A percentile compares a stretch with the other conserved stretches of the same genome.
Evolutionary conservation across 2,329 filamentous ascomycete genomes (phyloP).

Genomic region (Aspergillus jensenii): DNA sequence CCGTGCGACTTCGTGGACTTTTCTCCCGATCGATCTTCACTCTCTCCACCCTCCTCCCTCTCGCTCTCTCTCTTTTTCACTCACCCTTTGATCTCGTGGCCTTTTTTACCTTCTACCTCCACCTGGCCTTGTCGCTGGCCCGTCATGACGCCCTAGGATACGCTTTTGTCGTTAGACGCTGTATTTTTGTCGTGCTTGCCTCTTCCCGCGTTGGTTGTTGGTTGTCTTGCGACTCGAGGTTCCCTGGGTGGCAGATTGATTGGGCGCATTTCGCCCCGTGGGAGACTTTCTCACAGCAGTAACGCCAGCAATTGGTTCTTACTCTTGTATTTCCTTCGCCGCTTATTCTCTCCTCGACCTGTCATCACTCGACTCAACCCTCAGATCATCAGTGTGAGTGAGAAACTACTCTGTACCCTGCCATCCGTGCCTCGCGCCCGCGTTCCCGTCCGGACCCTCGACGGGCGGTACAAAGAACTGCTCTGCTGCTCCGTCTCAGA

Average conservation of each 20-base stretch:
- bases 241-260: constrained; percentile 14
- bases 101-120: constrained; percentile 13
- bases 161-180: constrained; percentile 13
- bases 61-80: background rate
- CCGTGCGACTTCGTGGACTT: constrained; percentile 18
- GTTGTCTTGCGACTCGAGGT: constrained; percentile 17
- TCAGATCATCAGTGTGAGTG: constrained; percentile 6
- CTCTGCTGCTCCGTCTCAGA: constrained; percentile 18
- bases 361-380: background rate
- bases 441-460: constrained; percentile 5
- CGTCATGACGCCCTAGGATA: constrained; percentile 26
- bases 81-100: constrained; percentile 17
- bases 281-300: constrained; percentile 10
- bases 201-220: constrained; percentile 15
- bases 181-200: constrained; percentile 10
- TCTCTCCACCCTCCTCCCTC: constrained; percentile 12
- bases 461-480: constrained; percentile 15
- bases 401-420: background rate
- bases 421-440: constrained; percentile 11
- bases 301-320: constrained; percentile 11
- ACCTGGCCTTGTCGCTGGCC: constrained; percentile 21
- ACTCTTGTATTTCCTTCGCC: constrained; percentile 7
- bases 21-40: constrained; percentile 19
- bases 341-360: constrained; percentile 1
- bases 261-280: constrained; percentile 18